Conservation (phyloP, 192 early-diverging fungal genomes). For the Coemansia furcata region DNA sequence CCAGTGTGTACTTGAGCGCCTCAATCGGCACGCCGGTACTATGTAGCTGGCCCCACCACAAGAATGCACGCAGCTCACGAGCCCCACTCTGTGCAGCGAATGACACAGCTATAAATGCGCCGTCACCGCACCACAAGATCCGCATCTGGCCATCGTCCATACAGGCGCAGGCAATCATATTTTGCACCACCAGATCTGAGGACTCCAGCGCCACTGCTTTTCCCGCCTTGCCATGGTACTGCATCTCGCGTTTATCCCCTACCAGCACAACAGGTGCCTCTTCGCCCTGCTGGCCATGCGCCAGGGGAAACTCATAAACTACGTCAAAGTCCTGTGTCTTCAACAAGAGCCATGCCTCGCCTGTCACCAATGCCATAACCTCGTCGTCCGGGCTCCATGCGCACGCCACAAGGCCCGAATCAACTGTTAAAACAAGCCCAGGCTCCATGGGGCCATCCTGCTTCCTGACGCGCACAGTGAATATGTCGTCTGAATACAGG, state of each 20-base stretch:
- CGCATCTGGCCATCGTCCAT: conserved; percentile 68
- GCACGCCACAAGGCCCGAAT: conserved; percentile 30
- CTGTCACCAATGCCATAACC: conserved; percentile 75
- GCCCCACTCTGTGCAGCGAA: conserved; percentile 56
- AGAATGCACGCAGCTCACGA: conserved; percentile 65
- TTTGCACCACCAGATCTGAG: conserved; percentile 50
- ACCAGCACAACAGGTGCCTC: conserved; percentile 79
- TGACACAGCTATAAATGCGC: conserved; percentile 76
- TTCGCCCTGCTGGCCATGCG: conserved; percentile 67
- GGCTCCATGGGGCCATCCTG: neutral
- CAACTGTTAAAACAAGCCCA: conserved; percentile 31
- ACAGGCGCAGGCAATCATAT: conserved; percentile 39
- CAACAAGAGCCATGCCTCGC: conserved; percentile 50
- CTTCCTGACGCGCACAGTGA: conserved; percentile 13
- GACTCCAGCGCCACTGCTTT: conserved; percentile 27
- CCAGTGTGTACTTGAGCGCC: no score
- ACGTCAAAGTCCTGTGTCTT: conserved; percentile 96
- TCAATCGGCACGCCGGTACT: conserved; percentile 76
- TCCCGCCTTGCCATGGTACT: conserved; percentile 89
- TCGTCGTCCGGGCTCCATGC: conserved; percentile 91
- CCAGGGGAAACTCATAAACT: conserved; percentile 75
- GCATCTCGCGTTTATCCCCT: conserved; percentile 96
- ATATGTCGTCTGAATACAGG: conserved; percentile 52
- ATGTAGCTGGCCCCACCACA: conserved; percentile 82
- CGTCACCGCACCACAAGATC: conserved; percentile 93